Conservation (phyloP, 306 rosid species). For the Parietaria judaica region DNA sequence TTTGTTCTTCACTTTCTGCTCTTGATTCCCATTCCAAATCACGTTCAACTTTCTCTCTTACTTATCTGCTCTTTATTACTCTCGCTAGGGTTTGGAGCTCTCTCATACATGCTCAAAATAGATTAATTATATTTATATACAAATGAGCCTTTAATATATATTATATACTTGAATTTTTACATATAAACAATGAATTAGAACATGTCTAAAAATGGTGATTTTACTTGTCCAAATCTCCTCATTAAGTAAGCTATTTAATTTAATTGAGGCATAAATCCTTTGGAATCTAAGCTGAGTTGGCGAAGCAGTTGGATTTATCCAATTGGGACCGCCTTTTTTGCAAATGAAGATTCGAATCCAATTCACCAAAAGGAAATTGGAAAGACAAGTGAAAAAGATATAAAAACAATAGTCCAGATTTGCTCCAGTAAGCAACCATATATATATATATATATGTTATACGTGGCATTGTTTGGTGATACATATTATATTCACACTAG, state of each 20-base stretch:
- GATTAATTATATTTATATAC: too few species aligned
- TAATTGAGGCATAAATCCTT: neutral
- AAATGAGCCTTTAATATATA: too few species aligned
- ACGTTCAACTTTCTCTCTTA: neutral
- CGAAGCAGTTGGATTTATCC: constrained; percentile 24
- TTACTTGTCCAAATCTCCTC: neutral
- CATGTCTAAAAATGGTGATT: too few species aligned
- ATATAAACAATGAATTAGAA: neutral
- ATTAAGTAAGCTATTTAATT: neutral
- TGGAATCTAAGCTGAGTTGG: constrained; percentile 55
- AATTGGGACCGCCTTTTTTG: constrained; percentile 26
- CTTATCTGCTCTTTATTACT: neutral
- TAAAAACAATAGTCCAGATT: constrained; percentile 3
- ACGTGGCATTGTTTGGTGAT: neutral
- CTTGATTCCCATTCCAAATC: neutral
- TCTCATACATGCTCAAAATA: too few species aligned
- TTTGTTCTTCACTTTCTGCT: neutral
- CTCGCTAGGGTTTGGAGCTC: neutral
- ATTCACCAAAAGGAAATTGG: constrained; percentile 17
- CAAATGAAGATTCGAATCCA: constrained; percentile 11
- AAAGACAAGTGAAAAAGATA: constrained; percentile 12
- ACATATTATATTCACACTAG: constrained; percentile 2
- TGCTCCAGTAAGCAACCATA: neutral
- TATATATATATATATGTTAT: neutral
- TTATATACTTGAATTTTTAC: neutral